A percentile compares a stretch with the other conserved stretches of the same genome.
phyloP scores from a whole-genome alignment of 345 rosid genomes.

The Cardiospermum halicacabum region DNA sequence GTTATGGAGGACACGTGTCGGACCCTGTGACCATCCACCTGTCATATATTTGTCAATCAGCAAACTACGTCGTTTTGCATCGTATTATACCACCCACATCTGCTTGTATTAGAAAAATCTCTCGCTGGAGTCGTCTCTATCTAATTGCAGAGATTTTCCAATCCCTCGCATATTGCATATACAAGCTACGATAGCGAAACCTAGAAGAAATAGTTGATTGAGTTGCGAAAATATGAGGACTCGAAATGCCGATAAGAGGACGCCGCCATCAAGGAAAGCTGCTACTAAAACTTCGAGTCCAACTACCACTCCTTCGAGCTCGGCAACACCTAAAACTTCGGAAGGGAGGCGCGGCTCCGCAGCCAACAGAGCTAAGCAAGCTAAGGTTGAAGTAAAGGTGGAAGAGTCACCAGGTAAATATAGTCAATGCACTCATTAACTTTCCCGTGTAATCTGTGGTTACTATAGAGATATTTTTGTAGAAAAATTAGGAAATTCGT shows the following conservation, averaged over 20 bases:
- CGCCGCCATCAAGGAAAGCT: conserved; percentile 36
- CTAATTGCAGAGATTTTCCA: too few species aligned
- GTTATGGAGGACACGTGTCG: too few species aligned
- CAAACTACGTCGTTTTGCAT: background rate
- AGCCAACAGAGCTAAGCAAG: conserved; percentile 22
- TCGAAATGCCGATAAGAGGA: conserved; percentile 28
- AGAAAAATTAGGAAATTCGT: background rate
- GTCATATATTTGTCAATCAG: background rate
- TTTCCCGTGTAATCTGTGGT: background rate
- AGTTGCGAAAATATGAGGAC: conserved; percentile 27
- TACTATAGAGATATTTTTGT: background rate
- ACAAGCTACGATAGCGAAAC: background rate
- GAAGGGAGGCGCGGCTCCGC: conserved; percentile 21
- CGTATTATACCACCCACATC: background rate
- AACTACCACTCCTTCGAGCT: background rate
- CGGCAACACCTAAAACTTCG: conserved; percentile 15
- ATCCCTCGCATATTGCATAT: background rate
- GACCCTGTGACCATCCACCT: too few species aligned
- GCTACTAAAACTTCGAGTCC: conserved; percentile 11
- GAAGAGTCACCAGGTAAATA: conserved; percentile 34
- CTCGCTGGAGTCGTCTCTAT: too few species aligned
- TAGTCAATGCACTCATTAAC: background rate
- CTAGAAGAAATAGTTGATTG: background rate
- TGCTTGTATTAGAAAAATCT: too few species aligned
- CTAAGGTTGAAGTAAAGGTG: conserved; percentile 9